These are phyloP conservation scores for Termitomyces sp. DNA, from an alignment of 768 basidiomycete species.

Conservation along the genomic window DNA sequence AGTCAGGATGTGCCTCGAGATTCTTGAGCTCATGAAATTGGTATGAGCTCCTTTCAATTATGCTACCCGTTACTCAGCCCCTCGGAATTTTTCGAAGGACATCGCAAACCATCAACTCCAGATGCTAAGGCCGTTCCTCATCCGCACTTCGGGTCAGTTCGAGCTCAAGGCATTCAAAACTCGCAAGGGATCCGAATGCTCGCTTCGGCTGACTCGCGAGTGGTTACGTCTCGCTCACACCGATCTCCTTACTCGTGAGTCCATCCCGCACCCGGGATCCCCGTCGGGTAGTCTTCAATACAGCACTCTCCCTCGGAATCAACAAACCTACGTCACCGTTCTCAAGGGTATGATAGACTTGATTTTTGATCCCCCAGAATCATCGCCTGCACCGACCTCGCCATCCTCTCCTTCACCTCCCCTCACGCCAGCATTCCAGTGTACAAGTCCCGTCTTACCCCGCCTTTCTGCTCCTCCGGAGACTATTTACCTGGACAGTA, in stretches of 20 bases:
- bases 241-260: constrained; percentile 37
- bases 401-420: constrained; percentile 23
- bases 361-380: constrained; percentile 52
- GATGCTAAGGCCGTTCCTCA: constrained; percentile 86
- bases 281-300: constrained; percentile 42
- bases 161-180: constrained; percentile 77
- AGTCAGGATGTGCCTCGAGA: constrained; percentile 81
- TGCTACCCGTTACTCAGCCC: constrained; percentile 16
- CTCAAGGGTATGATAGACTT: constrained; percentile 64
- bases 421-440: constrained; percentile 29
- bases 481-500: constrained; percentile 76
- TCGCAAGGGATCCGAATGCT: constrained; percentile 41
- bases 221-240: constrained; percentile 61
- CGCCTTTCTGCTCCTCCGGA: constrained; percentile 59
- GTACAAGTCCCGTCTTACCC: constrained; percentile 21
- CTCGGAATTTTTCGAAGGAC: constrained; percentile 51
- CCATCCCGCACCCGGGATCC: constrained; percentile 42
- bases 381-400: constrained; percentile 30
- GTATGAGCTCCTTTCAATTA: constrained; percentile 39
- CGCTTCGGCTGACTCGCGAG: constrained; percentile 53
- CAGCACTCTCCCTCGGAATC: constrained; percentile 43
- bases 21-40: constrained; percentile 94
- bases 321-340: constrained; percentile 52
- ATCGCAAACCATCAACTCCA: constrained; percentile 96
- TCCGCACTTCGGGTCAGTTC: constrained; percentile 74